These are phyloP conservation scores for Boletus eberwhitei DNA, from an alignment of 768 basidiomycete genomes.

Conservation along the genomic window DNA sequence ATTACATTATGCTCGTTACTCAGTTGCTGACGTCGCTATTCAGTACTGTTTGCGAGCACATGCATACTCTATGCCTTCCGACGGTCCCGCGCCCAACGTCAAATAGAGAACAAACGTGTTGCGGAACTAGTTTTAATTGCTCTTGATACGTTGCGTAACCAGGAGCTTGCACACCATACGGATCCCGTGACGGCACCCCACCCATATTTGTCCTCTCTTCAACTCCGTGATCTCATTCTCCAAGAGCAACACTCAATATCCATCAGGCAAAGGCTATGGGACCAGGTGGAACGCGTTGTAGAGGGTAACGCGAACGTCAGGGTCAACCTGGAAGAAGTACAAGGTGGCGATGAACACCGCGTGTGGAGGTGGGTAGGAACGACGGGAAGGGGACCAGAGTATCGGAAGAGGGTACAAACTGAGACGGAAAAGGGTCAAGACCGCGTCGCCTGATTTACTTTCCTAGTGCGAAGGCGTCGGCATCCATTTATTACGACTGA, in stretches of 20 bases:
- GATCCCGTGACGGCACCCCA: conserved; percentile 74
- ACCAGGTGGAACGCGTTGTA: conserved; percentile 77
- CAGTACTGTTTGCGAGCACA: conserved; percentile 28
- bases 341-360: conserved; percentile 81
- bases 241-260: conserved; percentile 76
- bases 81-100: conserved; percentile 43
- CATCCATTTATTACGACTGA: conserved; percentile 9
- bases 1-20: conserved; percentile 5
- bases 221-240: conserved; percentile 83
- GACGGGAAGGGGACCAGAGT: conserved; percentile 31
- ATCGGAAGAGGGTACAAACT: conserved; percentile 33
- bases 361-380: conserved; percentile 93
- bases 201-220: conserved; percentile 79
- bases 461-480: conserved; percentile 10
- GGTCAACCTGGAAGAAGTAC: conserved; percentile 77
- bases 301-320: conserved; percentile 91
- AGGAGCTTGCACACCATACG: conserved; percentile 78
- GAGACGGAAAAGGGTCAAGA: conserved; percentile 28
- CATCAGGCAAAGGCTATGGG: conserved; percentile 69
- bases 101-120: conserved; percentile 61
- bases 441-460: conserved; percentile 21
- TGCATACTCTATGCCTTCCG: conserved; percentile 18
- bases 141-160: conserved; percentile 75
- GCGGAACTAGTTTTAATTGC: conserved; percentile 74
- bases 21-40: conserved; percentile 16